Base-by-base conservation (phyloP, 495 filamentous ascomycete genomes). In the Hypoxylon lienhwacheense region DNA sequence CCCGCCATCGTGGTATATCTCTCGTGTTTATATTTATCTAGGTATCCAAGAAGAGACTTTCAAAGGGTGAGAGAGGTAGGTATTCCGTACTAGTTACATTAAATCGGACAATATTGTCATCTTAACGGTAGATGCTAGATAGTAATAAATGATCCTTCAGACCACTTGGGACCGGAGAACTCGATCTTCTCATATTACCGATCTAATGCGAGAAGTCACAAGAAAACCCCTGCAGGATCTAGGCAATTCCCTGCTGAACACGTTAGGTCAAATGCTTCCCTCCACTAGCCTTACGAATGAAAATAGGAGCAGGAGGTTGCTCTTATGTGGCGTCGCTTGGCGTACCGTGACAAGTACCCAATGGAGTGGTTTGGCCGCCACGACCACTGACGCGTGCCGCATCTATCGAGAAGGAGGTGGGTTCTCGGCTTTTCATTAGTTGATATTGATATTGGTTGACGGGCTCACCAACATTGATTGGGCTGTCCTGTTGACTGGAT, bases 121-220 rank as follows among this genome's bases (percentile, higher is more conserved):
- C 49, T 59, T 26, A 24, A 34, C 15, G 50, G 7, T 47, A 28
- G 21, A 19, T 26, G 17, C 25, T 41, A n/a, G n/a, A n/a, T n/a
- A n/a, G n/a, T n/a, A n/a, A n/a, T n/a, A n/a, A n/a, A n/a, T 43
- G 33, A 31, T 28, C 20, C 21, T 28, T 20, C 24, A 12, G 34
- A 20, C 40, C 47, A 55, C 22, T 54, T 33, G 52, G 57, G 41
- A 29, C 42, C 34, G 35, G 42, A 39, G n/a, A 26, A 35, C 21
- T 47, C 44, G 51, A 55, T 61, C 58, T 61, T 39, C 49, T 55
- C 51, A 52, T 41, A 47, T 55, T 61, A 55, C 58, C 58, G 51
- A 61, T 61, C 58, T 61, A 51, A 59, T 59, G 58, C 50, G 58
- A 61, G 58, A 50, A 61, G 57, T 61, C 46, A 55, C 50, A 61